A percentile compares a stretch with the other conserved stretches of the same genome.
Conservation (phyloP, 2,329 filamentous ascomycete species). For the Bertia moriformis region DNA sequence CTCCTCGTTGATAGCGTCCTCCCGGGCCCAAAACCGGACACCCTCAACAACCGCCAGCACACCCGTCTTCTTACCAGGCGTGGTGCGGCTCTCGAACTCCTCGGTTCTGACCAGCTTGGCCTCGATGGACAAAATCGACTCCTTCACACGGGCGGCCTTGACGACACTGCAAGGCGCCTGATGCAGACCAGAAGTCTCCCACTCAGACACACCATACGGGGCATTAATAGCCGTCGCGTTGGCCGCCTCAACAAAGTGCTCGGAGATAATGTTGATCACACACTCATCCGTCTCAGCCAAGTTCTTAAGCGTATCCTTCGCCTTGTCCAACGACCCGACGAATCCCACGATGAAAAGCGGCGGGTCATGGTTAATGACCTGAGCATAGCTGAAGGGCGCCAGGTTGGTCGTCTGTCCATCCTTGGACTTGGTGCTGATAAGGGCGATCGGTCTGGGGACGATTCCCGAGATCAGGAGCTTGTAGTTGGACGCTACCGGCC, state of each 20-base stretch:
- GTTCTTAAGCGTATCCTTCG: slow-evolving; percentile 71
- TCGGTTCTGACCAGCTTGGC: slow-evolving; percentile 58
- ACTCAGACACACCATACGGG: slow-evolving; percentile 65
- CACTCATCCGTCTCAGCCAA: slow-evolving; percentile 60
- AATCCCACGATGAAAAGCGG: slow-evolving; percentile 61
- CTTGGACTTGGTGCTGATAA: slow-evolving; percentile 36
- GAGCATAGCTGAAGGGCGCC: slow-evolving; percentile 78
- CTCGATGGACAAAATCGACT: slow-evolving; percentile 74
- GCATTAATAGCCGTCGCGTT: slow-evolving; percentile 70
- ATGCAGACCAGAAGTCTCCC: slow-evolving; percentile 63
- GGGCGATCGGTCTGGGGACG: slow-evolving; percentile 66
- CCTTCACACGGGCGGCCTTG: slow-evolving; percentile 57
- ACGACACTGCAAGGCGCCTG: slow-evolving; percentile 53
- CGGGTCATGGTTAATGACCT: slow-evolving; percentile 72
- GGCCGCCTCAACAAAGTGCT: slow-evolving; percentile 74
- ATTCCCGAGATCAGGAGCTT: slow-evolving; percentile 78
- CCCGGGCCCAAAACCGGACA: slow-evolving; percentile 72
- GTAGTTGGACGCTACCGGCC: slow-evolving; percentile 64
- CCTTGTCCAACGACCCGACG: slow-evolving; percentile 23
- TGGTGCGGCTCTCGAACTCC: slow-evolving; percentile 63
- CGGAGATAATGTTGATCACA: slow-evolving; percentile 74
- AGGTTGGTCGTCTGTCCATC: slow-evolving; percentile 61
- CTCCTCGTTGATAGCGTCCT: slow-evolving; percentile 74
- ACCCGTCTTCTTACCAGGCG: slow-evolving; percentile 60
- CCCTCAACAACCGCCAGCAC: slow-evolving; percentile 70